Base-by-base conservation (phyloP, 331 rosid genomes). In the Spiraea crenata region DNA sequence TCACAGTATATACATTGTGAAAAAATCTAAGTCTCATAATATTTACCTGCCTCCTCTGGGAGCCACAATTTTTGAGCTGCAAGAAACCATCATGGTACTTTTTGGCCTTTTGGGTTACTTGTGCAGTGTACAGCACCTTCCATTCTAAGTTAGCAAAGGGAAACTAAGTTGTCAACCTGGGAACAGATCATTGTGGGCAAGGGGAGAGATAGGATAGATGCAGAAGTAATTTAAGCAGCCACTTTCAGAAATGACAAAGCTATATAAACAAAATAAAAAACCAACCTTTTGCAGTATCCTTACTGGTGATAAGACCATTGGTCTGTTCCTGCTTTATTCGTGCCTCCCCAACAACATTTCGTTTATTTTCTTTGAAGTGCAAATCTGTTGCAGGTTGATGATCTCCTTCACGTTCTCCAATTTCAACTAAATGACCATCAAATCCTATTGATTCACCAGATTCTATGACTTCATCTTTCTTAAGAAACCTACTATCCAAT, bases 51-150 rank as follows among this genome's bases (percentile, higher is more conserved):
- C 76, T 76, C 74, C 76, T 85, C 31, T 56, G 74, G 52, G 87
- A 80, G 75, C 90, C 88, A 50, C 71, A 47, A 54, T 63, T 19
- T 70, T 77, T 70, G 42, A 82, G 76, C 61, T 55, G 71, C 74
- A 91, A 67, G 73, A 89, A 87, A 55, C 96, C 97, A 72, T 91
- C 96, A 73, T 87, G 96, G 84, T 89, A 89, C 84, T 83, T 91
- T 85, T 91, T 87, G 69, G 88, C 86, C 78, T 89, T 91, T 72
- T 91, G 96, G 73, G 87, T 87, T 70, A 91, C 15, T 75, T 91
- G 93, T 67, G 87, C 52, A 42, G 97, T 87, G 82, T 89, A 91
- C 25, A 89, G 73, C 46, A 83, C 91, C 77, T 81, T 86, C 87
- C 88, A 87, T 84, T 90, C 98, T 84, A 55, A 75, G 76, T 47